A percentile compares a stretch with the other conserved stretches of the same genome.
These are phyloP conservation scores for Ustilago cynodontis DNA, from an alignment of 1,284 basidiomycete genomes.

Conservation along the genomic window DNA sequence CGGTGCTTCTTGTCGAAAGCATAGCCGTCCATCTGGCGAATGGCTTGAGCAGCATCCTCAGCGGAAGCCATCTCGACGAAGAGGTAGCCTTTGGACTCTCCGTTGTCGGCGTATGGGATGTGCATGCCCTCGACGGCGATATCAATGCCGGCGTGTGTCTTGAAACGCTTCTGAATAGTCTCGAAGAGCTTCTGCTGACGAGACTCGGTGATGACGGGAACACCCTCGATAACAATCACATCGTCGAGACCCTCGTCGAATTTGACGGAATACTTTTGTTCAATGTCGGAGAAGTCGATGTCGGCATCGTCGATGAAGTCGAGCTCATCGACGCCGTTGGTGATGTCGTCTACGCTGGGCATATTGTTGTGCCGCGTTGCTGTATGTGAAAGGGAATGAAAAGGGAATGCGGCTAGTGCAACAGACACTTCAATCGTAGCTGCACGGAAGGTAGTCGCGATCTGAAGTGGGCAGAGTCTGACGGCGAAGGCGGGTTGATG, in stretches of 20 bases:
- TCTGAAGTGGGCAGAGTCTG: not conserved
- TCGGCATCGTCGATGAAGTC: constrained; percentile 73
- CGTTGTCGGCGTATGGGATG: constrained; percentile 69
- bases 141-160: constrained; percentile 69
- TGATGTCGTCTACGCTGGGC: constrained; percentile 52
- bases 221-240: constrained; percentile 71
- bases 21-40: constrained; percentile 84
- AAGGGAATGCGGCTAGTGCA: not conserved
- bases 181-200: constrained; percentile 70
- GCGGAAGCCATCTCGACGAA: constrained; percentile 88
- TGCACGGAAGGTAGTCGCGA: constrained; percentile 10
- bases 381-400: not conserved
- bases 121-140: constrained; percentile 68
- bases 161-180: constrained; percentile 70
- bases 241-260: constrained; percentile 71
- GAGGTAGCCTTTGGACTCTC: constrained; percentile 75
- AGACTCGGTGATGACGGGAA: constrained; percentile 70
- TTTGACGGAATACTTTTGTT: constrained; percentile 78
- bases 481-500: constrained; percentile 29
- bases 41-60: constrained; percentile 85
- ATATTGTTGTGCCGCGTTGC: constrained; percentile 21
- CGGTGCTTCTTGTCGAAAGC: constrained; percentile 93
- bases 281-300: constrained; percentile 94
- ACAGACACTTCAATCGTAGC: constrained; percentile 18
- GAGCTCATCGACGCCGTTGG: constrained; percentile 57